Conservation (phyloP, 192 early-diverging fungal species). For the Backusella australiensis region DNA sequence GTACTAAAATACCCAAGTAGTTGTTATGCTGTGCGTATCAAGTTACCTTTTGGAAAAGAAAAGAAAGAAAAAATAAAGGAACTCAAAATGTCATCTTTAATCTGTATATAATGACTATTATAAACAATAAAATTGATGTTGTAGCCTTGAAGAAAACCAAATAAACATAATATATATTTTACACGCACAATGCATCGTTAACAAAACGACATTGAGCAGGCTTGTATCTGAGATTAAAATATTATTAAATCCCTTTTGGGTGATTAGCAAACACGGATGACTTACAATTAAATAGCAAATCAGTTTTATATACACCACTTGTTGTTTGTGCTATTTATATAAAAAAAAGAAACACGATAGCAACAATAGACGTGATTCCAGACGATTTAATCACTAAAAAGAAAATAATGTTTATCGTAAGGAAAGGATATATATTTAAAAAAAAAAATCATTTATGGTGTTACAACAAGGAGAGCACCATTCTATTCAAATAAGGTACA, state of each 20-base stretch:
- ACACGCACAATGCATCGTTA: neutral
- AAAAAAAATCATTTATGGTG: neutral
- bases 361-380: neutral
- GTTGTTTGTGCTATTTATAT: neutral
- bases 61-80: neutral
- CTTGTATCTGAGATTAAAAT: too few relatives aligned
- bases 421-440: neutral
- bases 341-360: neutral
- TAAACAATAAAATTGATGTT: neutral
- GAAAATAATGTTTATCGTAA: neutral
- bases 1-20: neutral
- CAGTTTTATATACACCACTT: neutral
- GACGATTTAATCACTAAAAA: neutral
- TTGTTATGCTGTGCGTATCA: neutral
- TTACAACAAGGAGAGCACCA: neutral
- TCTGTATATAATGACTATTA: neutral
- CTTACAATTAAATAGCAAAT: neutral
- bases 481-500: neutral
- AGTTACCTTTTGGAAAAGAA: neutral
- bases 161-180: neutral
- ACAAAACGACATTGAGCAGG: too few relatives aligned
- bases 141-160: too few relatives aligned
- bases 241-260: too few relatives aligned
- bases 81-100: neutral
- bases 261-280: neutral